Conservation (phyloP, 2,329 filamentous ascomycete species). For the Lachnellula willkommii region DNA sequence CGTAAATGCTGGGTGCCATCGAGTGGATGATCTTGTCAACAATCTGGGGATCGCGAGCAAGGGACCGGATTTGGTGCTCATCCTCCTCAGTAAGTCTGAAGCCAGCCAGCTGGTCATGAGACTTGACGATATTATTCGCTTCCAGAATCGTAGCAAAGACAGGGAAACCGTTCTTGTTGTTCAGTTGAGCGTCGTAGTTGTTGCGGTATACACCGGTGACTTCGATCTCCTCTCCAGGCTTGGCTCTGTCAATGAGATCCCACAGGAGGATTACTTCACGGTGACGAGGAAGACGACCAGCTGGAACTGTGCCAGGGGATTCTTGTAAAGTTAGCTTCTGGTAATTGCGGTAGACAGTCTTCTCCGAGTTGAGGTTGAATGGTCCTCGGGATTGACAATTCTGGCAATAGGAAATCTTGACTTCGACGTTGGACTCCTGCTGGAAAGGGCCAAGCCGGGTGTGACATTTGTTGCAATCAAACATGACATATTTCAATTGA, state of each 20-base stretch:
- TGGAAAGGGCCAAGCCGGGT: conserved; percentile 92
- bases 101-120: conserved; percentile 93
- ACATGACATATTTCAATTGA: conserved; percentile 97
- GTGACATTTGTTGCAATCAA: conserved; percentile 91
- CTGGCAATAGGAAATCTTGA: conserved; percentile 94
- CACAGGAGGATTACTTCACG: conserved; percentile 93
- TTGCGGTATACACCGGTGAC: conserved; percentile 96
- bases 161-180: conserved; percentile 97
- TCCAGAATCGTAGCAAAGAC: conserved; percentile 97
- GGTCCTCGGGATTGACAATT: conserved; percentile 93
- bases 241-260: conserved; percentile 94
- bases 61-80: conserved; percentile 78
- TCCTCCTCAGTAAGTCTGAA: conserved; percentile 95
- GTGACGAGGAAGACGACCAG: conserved; percentile 86
- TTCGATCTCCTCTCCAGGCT: conserved; percentile 96
- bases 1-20: conserved; percentile 95
- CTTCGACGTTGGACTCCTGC: conserved; percentile 92
- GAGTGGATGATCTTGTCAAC: conserved; percentile 89
- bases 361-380: conserved; percentile 93
- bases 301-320: conserved; percentile 92
- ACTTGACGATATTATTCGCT: conserved; percentile 94
- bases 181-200: conserved; percentile 95
- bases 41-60: conserved; percentile 86
- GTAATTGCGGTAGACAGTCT: conserved; percentile 97
- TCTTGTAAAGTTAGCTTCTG: conserved; percentile 97